These are phyloP conservation scores for Oleoguttula mirabilis DNA, from an alignment of 495 filamentous ascomycete species.

Conservation along the genomic window DNA sequence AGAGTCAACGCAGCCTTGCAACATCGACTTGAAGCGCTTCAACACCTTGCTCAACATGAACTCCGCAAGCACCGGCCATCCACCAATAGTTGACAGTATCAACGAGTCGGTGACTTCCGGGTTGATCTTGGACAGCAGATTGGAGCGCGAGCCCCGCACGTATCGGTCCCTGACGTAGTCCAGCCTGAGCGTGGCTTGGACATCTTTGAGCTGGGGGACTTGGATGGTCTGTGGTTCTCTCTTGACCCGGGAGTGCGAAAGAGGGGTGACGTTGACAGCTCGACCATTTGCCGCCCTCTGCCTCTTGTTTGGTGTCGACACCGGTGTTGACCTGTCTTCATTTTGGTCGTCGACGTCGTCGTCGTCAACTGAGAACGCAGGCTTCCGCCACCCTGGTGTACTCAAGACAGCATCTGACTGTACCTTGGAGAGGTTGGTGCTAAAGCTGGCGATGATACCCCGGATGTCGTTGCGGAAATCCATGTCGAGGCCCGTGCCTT, in stretches of 20 bases:
- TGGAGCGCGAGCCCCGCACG: slow-evolving; percentile 22
- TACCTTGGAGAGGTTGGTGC: slow-evolving; percentile 7
- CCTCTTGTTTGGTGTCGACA: too few species aligned
- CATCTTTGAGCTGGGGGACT: too few species aligned
- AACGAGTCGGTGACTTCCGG: slow-evolving; percentile 27
- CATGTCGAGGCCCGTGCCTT: slow-evolving; percentile 19
- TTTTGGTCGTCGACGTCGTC: too few species aligned
- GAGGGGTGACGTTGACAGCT: too few species aligned
- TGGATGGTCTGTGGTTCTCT: too few species aligned
- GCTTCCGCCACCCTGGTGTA: too few species aligned
- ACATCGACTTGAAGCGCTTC: slow-evolving; percentile 2
- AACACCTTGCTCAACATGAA: slow-evolving; percentile 8
- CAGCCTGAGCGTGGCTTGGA: slow-evolving; percentile 5
- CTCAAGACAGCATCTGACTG: slow-evolving; percentile 16
- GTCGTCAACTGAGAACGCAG: too few species aligned
- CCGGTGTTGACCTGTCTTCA: too few species aligned
- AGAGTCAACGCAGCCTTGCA: slow-evolving; percentile 1
- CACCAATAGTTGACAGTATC: slow-evolving; percentile 5
- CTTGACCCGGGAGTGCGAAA: too few species aligned
- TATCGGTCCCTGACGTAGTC: slow-evolving; percentile 27
- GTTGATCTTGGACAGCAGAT: slow-evolving; percentile 28
- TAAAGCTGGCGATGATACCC: slow-evolving; percentile 9
- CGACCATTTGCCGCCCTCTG: too few species aligned
- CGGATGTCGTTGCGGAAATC: slow-evolving; percentile 23
- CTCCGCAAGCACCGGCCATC: slow-evolving; percentile 12